Conservation (phyloP, 805 yeast species). For the Wickerhamiella brachini region DNA sequence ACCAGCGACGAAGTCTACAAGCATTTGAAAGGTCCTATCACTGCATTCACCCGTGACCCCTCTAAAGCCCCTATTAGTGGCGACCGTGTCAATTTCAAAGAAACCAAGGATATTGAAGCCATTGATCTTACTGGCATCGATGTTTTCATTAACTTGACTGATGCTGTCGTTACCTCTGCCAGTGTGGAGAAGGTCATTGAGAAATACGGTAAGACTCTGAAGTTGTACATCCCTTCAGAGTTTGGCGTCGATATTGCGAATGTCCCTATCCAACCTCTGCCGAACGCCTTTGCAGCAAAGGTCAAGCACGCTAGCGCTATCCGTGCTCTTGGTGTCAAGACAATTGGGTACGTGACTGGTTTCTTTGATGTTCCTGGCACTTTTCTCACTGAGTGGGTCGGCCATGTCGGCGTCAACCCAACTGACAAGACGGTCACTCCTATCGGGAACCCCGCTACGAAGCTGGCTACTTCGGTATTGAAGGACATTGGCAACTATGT, state of each 20-base stretch:
- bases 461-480: constrained; percentile 27
- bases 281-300: constrained; percentile 1
- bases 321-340: constrained; percentile 6
- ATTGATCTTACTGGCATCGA: constrained; percentile 19
- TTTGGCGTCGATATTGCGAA: constrained; percentile 33
- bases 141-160: constrained; percentile 29
- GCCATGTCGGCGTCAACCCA: constrained; percentile 27
- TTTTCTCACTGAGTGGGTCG: constrained; percentile 14
- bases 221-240: constrained; percentile 43
- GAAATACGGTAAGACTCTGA: constrained; percentile 27
- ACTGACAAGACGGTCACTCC: constrained; percentile 25
- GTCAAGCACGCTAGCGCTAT: constrained; percentile 1
- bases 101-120: background rate
- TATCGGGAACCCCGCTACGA: constrained; percentile 30
- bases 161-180: constrained; percentile 21
- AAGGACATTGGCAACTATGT: constrained; percentile 33
- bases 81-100: background rate
- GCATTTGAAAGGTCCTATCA: constrained; percentile 34
- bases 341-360: constrained; percentile 4
- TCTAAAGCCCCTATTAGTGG: constrained; percentile 14
- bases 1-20: constrained; percentile 29
- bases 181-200: constrained; percentile 27
- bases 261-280: constrained; percentile 1
- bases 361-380: constrained; percentile 6
- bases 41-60: constrained; percentile 34